Evolutionary conservation across 2,329 filamentous ascomycete species (phyloP).

Genomic region (Albifimbria verrucaria): DNA sequence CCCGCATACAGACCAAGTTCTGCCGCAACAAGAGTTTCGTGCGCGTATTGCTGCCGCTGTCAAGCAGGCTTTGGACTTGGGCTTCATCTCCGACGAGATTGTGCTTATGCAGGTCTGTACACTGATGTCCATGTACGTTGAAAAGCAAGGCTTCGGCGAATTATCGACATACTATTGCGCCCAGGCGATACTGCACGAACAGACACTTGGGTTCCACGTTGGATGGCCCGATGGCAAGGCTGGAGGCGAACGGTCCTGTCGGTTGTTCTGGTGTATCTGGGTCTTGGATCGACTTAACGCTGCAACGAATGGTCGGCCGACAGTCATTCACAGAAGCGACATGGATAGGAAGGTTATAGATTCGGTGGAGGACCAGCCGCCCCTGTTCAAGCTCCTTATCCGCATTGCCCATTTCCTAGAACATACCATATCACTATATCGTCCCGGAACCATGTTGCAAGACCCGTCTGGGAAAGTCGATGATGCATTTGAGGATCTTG

Average conservation of each 20-base stretch:
- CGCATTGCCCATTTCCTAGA: slow-evolving; percentile 16
- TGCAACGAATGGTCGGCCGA: slow-evolving; percentile 17
- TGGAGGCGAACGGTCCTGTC: slow-evolving; percentile 11
- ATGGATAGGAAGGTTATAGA: slow-evolving; percentile 15
- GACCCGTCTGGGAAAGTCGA: slow-evolving; percentile 7
- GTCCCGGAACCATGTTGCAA: slow-evolving; percentile 10
- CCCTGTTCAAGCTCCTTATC: slow-evolving; percentile 18
- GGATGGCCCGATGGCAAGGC: slow-evolving; percentile 17
- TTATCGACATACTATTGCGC: slow-evolving; percentile 14
- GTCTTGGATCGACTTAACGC: slow-evolving; percentile 19
- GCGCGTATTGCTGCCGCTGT: slow-evolving; percentile 9
- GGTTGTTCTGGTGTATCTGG: slow-evolving; percentile 21
- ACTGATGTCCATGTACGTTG: slow-evolving; percentile 15
- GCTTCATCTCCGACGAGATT: slow-evolving; percentile 12
- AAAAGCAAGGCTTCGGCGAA: slow-evolving; percentile 11
- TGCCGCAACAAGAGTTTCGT: slow-evolving; percentile 12
- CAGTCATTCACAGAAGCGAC: slow-evolving; percentile 18
- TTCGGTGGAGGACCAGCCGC: slow-evolving; percentile 14
- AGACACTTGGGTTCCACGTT: slow-evolving; percentile 19
- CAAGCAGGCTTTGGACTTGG: slow-evolving; percentile 12
- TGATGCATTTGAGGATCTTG: slow-evolving; percentile 13
- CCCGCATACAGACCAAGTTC: slow-evolving; percentile 4
- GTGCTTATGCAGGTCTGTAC: slow-evolving; percentile 12
- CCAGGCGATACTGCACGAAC: slow-evolving; percentile 18
- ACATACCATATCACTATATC: slow-evolving; percentile 18